Base-by-base conservation (phyloP, 176 grass and related monocot genomes). In the Oryza glumipatula region DNA sequence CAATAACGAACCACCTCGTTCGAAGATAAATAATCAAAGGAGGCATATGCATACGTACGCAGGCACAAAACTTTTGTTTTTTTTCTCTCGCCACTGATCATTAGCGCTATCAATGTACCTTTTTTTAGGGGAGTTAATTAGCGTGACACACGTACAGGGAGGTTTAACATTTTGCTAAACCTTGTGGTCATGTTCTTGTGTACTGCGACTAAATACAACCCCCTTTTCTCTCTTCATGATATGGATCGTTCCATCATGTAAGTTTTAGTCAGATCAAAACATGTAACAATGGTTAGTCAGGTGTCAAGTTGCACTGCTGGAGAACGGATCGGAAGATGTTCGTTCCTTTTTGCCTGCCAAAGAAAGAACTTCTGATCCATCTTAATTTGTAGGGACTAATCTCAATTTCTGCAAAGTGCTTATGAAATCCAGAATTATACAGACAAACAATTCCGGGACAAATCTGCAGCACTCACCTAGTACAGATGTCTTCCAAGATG, bases 1-100 rank as follows among this genome's bases (percentile, higher is more conserved):
- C 24, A 65, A 73, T 60, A 73, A 78, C 54, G 89, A 84, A 87
- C 79, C 47, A 91, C 76, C 91, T 91, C 76, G 82, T 79, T 93
- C 68, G 81, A 83, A 93, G 73, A 85, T 88, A 73, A 84, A 88
- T 75, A 82, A 44, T 44, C 9, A 10, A 10, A 75, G 33, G 85
- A 83, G 89, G 67, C 67, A 74, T 46, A 88, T 66, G 45, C 76
- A 82, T 16, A 88, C 67, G 43, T 86, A 90, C 77, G 66, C 65
- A 90, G 70, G 21, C 58, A 63, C 74, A 78, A 78, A 63, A 13
- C 13, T 79, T 71, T 72, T 80, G 30, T 54, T 7, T 58, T 72
- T 36, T 36, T 60, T 78, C 12, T 65, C 35, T 64, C 52, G 43
- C 38, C 16, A 67, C 67, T 43, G 54, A 71, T 83, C 52, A 4